Percentiles rank a stretch among this genome's conserved stretches.
These are phyloP conservation scores for Vittaforma corneae DNA, from an alignment of 371 early-diverging fungal species.

Conservation along the genomic window DNA sequence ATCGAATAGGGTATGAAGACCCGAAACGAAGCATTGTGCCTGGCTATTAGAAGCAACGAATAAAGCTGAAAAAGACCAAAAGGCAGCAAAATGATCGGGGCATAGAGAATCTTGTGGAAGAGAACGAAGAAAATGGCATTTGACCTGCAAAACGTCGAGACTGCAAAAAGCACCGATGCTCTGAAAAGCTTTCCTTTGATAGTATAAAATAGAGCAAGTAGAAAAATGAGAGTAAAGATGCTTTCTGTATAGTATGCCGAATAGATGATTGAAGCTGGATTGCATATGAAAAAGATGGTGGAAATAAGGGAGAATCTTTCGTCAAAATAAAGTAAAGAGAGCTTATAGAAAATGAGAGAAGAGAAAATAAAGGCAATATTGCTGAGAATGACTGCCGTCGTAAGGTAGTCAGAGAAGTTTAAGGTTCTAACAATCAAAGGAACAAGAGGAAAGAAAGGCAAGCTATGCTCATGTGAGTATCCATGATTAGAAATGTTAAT, in stretches of 20 bases:
- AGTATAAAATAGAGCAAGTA: slow-evolving; percentile 27
- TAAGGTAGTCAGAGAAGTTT: neutral
- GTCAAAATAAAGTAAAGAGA: slow-evolving; percentile 9
- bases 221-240: slow-evolving; percentile 47
- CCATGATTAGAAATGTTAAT: slow-evolving; percentile 45
- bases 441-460: slow-evolving; percentile 57
- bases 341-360: slow-evolving; percentile 41
- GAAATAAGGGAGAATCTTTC: slow-evolving; percentile 12
- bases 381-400: slow-evolving; percentile 40
- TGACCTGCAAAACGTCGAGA: slow-evolving; percentile 50
- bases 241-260: slow-evolving; percentile 56
- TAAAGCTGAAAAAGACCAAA: slow-evolving; percentile 46
- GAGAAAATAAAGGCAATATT: slow-evolving; percentile 38
- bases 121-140: slow-evolving; percentile 53
- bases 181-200: slow-evolving; percentile 1
- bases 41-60: slow-evolving; percentile 29
- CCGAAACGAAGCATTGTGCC: slow-evolving; percentile 10
- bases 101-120: slow-evolving; percentile 14
- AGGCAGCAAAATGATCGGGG: slow-evolving; percentile 17
- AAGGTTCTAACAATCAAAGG: slow-evolving; percentile 18
- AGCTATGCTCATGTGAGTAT: slow-evolving; percentile 49
- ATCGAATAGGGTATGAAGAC: slow-evolving; percentile 51
- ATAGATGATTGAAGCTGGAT: slow-evolving; percentile 52
- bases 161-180: slow-evolving; percentile 18
- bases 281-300: slow-evolving; percentile 49